Percentiles rank a stretch among this genome's conserved stretches.
phyloP scores from a whole-genome alignment of 768 basidiomycete genomes.

The Macrolepiota albuminosa region DNA sequence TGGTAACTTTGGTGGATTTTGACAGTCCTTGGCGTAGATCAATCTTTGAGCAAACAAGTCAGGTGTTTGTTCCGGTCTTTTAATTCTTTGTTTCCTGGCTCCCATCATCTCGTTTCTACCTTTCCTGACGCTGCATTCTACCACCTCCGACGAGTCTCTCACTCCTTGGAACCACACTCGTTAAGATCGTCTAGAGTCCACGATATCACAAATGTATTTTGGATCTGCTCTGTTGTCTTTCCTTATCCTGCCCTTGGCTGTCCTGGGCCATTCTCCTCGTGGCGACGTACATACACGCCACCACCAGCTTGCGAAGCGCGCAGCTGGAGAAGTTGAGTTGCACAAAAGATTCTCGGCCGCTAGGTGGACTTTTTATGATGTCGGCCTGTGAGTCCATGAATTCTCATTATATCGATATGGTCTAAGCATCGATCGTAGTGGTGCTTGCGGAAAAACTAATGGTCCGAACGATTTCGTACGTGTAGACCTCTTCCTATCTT shows the following conservation, averaged over 20 bases:
- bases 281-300: constrained; percentile 29
- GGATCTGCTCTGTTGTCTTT: constrained; percentile 22
- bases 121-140: not conserved
- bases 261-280: constrained; percentile 28
- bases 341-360: constrained; percentile 33
- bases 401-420: not conserved
- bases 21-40: constrained; percentile 1
- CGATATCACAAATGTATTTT: constrained; percentile 21
- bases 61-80: not conserved
- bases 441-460: constrained; percentile 49
- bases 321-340: constrained; percentile 34
- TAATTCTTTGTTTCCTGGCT: constrained; percentile 3
- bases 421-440: constrained; percentile 27
- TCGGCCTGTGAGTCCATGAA: constrained; percentile 38
- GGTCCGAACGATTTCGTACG: constrained; percentile 39
- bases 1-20: not conserved
- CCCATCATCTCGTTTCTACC: constrained; percentile 4
- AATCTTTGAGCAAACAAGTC: constrained; percentile 6
- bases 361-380: constrained; percentile 53
- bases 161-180: constrained; percentile 14
- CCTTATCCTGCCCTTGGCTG: constrained; percentile 31
- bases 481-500: not conserved
- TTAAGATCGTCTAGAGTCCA: constrained; percentile 9
- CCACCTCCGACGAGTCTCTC: constrained; percentile 4
- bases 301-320: constrained; percentile 45